phyloP scores from a whole-genome alignment of 2,329 filamentous ascomycete genomes.

The Leptographium wingfieldii region DNA sequence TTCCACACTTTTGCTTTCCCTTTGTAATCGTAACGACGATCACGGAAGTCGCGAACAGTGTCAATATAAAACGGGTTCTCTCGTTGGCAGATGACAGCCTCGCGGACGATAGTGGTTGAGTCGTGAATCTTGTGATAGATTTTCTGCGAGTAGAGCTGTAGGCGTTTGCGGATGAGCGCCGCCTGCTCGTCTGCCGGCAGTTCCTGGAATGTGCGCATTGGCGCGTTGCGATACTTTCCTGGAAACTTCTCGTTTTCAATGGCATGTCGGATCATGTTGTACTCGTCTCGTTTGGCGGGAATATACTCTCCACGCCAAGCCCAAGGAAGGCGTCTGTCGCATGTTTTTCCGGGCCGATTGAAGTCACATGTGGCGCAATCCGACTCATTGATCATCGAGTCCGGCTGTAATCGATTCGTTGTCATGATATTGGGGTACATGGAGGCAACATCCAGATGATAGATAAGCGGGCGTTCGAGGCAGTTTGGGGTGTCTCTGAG shows the following conservation, averaged over 20 bases:
- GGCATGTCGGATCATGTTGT: slow-evolving; percentile 95
- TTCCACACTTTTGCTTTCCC: slow-evolving; percentile 98
- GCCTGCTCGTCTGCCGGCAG: slow-evolving; percentile 74
- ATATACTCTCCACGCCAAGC: slow-evolving; percentile 96
- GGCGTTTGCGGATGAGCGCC: slow-evolving; percentile 64
- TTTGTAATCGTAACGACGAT: slow-evolving; percentile 96
- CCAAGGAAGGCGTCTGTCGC: slow-evolving; percentile 89
- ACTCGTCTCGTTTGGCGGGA: slow-evolving; percentile 91
- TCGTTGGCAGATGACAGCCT: slow-evolving; percentile 95
- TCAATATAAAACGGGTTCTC: slow-evolving; percentile 98
- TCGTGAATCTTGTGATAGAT: slow-evolving; percentile 99
- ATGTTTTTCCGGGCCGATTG: slow-evolving; percentile 93
- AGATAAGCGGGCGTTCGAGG: slow-evolving; percentile 78
- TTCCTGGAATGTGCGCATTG: slow-evolving; percentile 66
- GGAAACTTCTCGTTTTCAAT: slow-evolving; percentile 90
- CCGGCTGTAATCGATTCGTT: slow-evolving; percentile 89
- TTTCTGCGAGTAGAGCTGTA: slow-evolving; percentile 92
- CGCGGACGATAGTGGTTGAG: slow-evolving; percentile 78
- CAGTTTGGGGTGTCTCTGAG: slow-evolving; percentile 77
- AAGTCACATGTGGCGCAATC: slow-evolving; percentile 98
- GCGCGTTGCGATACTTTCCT: slow-evolving; percentile 57
- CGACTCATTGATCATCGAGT: slow-evolving; percentile 97
- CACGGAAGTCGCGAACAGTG: slow-evolving; percentile 90
- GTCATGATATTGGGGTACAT: slow-evolving; percentile 99
- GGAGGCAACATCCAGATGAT: slow-evolving; percentile 94